phyloP scores from a whole-genome alignment of 768 basidiomycete species.

The Melanogaster broomeanus region DNA sequence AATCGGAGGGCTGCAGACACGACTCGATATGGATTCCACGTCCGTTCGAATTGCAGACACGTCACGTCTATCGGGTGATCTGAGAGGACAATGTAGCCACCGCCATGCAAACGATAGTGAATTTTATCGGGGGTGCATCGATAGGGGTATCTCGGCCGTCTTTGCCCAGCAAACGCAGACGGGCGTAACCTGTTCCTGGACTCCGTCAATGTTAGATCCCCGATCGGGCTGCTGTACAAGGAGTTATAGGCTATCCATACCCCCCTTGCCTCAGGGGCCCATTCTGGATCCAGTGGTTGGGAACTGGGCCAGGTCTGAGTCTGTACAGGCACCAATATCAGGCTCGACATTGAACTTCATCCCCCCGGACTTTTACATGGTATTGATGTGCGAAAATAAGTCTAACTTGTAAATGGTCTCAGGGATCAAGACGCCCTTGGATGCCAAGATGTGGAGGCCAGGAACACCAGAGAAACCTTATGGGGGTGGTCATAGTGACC shows the following conservation, averaged over 20 bases:
- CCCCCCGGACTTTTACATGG: constrained; percentile 22
- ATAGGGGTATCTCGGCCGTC: constrained; percentile 11
- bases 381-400: constrained; percentile 6
- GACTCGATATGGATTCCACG: too few relatives aligned
- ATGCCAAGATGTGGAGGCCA: constrained; percentile 11
- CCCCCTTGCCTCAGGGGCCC: too few relatives aligned
- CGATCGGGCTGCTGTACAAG: not conserved
- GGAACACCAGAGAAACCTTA: constrained; percentile 12
- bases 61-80: constrained; percentile 31
- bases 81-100: constrained; percentile 18
- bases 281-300: constrained; percentile 8
- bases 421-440: constrained; percentile 5
- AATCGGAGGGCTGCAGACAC: too few relatives aligned
- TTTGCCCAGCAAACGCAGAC: constrained; percentile 18
- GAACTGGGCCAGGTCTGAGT: not conserved
- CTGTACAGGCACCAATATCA: constrained; percentile 1
- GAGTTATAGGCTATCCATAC: constrained; percentile 19
- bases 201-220: constrained; percentile 27
- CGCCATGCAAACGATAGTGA: constrained; percentile 32
- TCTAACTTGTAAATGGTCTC: constrained; percentile 1
- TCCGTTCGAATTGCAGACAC: too few relatives aligned
- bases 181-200: constrained; percentile 18
- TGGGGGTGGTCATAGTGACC: constrained; percentile 10
- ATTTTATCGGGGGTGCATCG: constrained; percentile 32
- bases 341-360: constrained; percentile 6